Evolutionary conservation across 805 yeast genomes (phyloP), one percentile per base, ranked within the genome.

Genomic region (Barnettozyma californica): DNA sequence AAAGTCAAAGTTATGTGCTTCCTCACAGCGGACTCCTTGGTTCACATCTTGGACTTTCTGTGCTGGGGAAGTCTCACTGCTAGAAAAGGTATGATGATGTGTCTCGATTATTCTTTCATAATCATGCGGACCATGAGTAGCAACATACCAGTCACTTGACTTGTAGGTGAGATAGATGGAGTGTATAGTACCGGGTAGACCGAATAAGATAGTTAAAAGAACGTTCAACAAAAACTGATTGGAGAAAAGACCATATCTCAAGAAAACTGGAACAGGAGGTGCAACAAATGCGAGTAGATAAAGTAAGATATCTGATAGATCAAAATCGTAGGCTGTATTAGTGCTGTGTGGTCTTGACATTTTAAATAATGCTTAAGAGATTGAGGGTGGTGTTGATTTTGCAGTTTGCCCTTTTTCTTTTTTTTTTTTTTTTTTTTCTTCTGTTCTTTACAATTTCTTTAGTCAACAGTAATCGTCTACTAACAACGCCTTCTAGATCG

Each of bases 201-300:
- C 86, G 37, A 91, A 94, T 50, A 87, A 73, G 53, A 81, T 64
- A 20, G 91, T 82, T 60, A 87, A 74, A 39, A 87, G 58, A 43
- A 84, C 67, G 68, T 85, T 84, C 60, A 87, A 59, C 36, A 80
- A 65, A 14, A 75, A 61, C 44, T 84, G 87, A 31, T 68, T 60
- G 2, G 84, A 70, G 55, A 79, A 80, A 41, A 58, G 46, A 1
- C 94, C 94, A 43, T 80, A 68, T 59, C 89, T 73, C 34, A 83
- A 71, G 63, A 81, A 66, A 10, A 86, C 90, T 0, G 91, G 87
- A 11, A 85, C 69, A 0, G 94, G 94, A 2, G 95, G 94, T 60
- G 83, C 73, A 44, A 85, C 70, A 44, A 84, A 73, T 3, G 88
- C 83, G 8, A 81, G 61, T 1, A 81, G 54, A 48, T 81, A 79